These are phyloP conservation scores for Ascocoryne sarcoides DNA, from an alignment of 2,329 filamentous ascomycete species.

Conservation along the genomic window DNA sequence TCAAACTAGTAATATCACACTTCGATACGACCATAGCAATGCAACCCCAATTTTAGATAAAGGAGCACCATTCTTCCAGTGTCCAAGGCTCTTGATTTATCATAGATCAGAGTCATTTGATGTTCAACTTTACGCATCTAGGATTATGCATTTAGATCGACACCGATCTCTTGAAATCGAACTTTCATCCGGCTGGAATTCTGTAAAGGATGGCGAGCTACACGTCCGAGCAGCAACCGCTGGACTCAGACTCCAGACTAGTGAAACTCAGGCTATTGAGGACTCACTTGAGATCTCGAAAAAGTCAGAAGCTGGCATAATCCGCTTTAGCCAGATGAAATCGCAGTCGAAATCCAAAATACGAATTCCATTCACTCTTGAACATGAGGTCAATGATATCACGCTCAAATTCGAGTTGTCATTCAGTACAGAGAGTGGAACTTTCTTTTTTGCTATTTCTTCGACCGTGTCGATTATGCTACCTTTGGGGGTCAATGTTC, in stretches of 20 bases:
- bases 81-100: constrained; percentile 62
- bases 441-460: constrained; percentile 54
- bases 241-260: constrained; percentile 53
- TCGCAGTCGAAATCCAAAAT: constrained; percentile 45
- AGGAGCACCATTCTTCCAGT: constrained; percentile 40
- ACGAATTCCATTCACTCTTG: constrained; percentile 72
- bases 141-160: constrained; percentile 69
- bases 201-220: constrained; percentile 49
- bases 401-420: constrained; percentile 66
- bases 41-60: constrained; percentile 4
- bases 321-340: constrained; percentile 41
- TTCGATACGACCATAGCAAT: constrained; percentile 55
- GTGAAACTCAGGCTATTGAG: constrained; percentile 44
- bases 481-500: constrained; percentile 88
- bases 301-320: constrained; percentile 44
- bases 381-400: constrained; percentile 64
- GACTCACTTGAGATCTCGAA: constrained; percentile 37
- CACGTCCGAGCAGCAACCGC: constrained; percentile 56
- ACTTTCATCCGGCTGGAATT: constrained; percentile 66
- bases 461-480: constrained; percentile 63
- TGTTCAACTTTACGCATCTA: constrained; percentile 56
- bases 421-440: constrained; percentile 60
- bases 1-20: constrained; percentile 50
- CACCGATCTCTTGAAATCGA: constrained; percentile 69
- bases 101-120: constrained; percentile 62